Evolutionary conservation across 2,329 filamentous ascomycete genomes (phyloP).

Genomic region (Arthrobotrys musiformis): DNA sequence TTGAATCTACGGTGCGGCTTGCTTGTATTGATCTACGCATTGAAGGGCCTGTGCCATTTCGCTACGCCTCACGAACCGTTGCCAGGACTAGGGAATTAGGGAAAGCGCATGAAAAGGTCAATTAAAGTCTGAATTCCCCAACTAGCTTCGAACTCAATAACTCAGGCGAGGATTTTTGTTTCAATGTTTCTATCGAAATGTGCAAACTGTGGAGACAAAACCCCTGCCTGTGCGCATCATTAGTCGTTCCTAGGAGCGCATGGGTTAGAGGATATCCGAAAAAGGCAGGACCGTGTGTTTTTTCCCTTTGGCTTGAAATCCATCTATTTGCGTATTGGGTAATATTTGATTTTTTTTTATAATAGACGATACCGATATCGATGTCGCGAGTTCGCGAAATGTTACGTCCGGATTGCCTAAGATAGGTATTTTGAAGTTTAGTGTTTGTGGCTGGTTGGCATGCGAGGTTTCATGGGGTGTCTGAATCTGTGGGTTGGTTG

Average conservation of each 20-base stretch:
- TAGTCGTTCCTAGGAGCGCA: not conserved
- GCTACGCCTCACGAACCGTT: not conserved
- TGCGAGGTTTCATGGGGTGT: not conserved
- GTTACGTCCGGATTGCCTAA: not conserved
- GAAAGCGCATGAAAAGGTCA: not conserved
- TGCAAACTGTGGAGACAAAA: slow-evolving; percentile 20
- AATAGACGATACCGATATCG: too few relatives aligned
- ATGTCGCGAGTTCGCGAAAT: not conserved
- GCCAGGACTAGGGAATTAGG: not conserved
- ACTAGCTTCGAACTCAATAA: too few relatives aligned
- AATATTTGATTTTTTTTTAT: too few relatives aligned
- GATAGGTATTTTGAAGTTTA: not conserved
- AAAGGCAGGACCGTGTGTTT: slow-evolving; percentile 11
- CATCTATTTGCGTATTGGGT: too few relatives aligned
- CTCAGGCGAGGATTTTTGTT: not conserved
- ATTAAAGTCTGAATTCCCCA: too few relatives aligned
- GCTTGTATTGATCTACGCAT: not conserved
- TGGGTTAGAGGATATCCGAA: not conserved
- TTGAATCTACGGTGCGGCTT: not conserved
- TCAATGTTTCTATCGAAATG: slow-evolving; percentile 15
- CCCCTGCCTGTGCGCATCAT: not conserved
- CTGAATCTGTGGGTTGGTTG: not conserved
- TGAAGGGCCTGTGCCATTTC: slow-evolving; percentile 4
- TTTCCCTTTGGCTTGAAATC: too few relatives aligned
- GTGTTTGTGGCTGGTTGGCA: not conserved